Conservation (phyloP, 1,139 yeast genomes). For the Trichomonascaceae sp. region DNA sequence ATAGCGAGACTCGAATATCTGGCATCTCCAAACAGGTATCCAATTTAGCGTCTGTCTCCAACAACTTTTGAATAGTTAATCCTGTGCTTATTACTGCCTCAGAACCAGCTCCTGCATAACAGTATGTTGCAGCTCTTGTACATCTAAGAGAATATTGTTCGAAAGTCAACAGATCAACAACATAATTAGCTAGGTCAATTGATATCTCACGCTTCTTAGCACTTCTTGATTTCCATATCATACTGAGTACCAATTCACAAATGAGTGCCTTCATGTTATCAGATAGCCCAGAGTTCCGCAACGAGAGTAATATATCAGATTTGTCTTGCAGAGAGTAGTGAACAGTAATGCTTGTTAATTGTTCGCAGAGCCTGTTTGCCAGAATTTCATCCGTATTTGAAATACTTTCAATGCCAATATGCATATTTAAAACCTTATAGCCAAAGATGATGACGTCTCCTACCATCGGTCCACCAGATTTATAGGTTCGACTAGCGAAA, state of each 20-base stretch:
- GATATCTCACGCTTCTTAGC: background rate
- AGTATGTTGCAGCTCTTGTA: constrained; percentile 3
- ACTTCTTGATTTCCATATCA: constrained; percentile 5
- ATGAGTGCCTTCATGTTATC: constrained; percentile 1
- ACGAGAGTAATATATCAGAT: background rate
- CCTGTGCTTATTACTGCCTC: background rate
- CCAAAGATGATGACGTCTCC: background rate
- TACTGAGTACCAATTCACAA: constrained; percentile 1
- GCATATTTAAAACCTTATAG: background rate
- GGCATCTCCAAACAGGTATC: background rate
- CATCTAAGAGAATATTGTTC: constrained; percentile 3
- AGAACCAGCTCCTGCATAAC: background rate
- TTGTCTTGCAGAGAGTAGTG: background rate
- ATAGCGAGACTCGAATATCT: background rate
- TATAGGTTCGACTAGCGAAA: background rate
- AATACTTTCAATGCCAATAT: background rate
- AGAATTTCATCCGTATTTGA: background rate
- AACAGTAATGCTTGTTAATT: background rate
- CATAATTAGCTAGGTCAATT: background rate
- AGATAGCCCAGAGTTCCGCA: background rate
- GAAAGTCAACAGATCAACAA: background rate
- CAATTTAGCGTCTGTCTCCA: background rate
- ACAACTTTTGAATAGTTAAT: background rate
- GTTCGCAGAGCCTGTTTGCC: background rate
- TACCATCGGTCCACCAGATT: background rate